Percentiles rank a stretch among this genome's conserved stretches.
Conservation (phyloP, 2,329 filamentous ascomycete species). For the Ceratocystis cubensis region DNA sequence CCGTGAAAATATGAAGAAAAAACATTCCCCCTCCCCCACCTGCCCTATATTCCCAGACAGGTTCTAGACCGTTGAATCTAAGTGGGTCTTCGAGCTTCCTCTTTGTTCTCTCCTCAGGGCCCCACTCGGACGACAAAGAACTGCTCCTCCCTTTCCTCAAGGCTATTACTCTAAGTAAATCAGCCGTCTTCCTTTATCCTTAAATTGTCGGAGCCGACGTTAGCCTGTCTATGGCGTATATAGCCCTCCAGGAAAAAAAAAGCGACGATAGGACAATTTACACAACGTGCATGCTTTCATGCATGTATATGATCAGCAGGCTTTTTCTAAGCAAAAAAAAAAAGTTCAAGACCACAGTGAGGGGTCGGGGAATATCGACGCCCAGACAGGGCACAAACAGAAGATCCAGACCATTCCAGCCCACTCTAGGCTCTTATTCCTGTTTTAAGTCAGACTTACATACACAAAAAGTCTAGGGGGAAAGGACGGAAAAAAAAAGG, state of each 20-base stretch:
- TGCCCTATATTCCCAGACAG: not conserved
- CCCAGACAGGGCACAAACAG: not conserved
- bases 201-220: not conserved
- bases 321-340: not conserved
- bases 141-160: not conserved
- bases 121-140: constrained; percentile 3
- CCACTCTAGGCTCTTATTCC: not conserved
- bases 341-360: not conserved
- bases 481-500: no score
- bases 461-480: no score
- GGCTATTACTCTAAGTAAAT: not conserved
- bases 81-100: constrained; percentile 2
- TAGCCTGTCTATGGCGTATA: not conserved
- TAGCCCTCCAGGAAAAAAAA: not conserved
- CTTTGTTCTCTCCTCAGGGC: not conserved
- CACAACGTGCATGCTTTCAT: not conserved
- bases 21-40: not conserved
- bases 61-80: not conserved
- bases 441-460: no score
- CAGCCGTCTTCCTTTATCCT: not conserved
- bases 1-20: not conserved
- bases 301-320: not conserved
- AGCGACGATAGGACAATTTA: not conserved
- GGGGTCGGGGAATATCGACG: not conserved
- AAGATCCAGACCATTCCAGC: constrained; percentile 5